Base-by-base conservation (phyloP, 1,139 yeast genomes). In the Petasospora fabianii region DNA sequence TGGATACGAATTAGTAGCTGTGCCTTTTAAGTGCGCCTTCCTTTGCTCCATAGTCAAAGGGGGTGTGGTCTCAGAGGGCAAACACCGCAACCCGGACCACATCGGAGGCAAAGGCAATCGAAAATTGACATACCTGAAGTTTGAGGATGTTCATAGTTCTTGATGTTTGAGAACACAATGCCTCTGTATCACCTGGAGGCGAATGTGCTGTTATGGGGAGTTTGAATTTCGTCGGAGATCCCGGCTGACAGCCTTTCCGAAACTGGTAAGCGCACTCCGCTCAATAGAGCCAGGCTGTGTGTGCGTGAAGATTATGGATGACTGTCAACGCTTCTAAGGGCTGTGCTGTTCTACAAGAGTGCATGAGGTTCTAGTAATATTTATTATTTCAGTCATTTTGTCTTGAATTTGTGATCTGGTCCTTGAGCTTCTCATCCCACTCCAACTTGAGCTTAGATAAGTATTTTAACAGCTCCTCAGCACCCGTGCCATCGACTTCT, bases 381-480 rank as follows among this genome's bases (percentile, higher is more conserved):
- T n/a, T n/a, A n/a, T n/a, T n/a, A n/a, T n/a, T n/a, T n/a, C n/a
- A n/a, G n/a, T n/a, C n/a, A n/a, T n/a, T n/a, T 32, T 46, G 46
- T 48, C 73, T 66, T 8, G 85, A 76, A 43, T 73, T 70, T 2
- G 73, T 71, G 19, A 88, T 82, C 59, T 87, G 96, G 55, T 82
- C 74, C 51, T 79, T 76, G 31, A 88, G 68, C 47, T 74, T 78
- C 14, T 68, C 73, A 53, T 81, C 84, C 94, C 95, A 85, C 49
- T 77, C 79, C 11, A 54, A 42, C 26, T 71, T 69, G 41, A 84
- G 62, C 3, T 57, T 52, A 34, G 81, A 77, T 40, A 88, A 65
- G 54, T 84, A 85, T 2, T 67, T 65, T 14, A 69, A 66, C 17
- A 86, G 82, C 49, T 81, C 86, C 30, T 70, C 75, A 16, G 75